A percentile compares a stretch with the other conserved stretches of the same genome.
phyloP scores from a whole-genome alignment of 768 basidiomycete species.

The Amanita exitialis region DNA sequence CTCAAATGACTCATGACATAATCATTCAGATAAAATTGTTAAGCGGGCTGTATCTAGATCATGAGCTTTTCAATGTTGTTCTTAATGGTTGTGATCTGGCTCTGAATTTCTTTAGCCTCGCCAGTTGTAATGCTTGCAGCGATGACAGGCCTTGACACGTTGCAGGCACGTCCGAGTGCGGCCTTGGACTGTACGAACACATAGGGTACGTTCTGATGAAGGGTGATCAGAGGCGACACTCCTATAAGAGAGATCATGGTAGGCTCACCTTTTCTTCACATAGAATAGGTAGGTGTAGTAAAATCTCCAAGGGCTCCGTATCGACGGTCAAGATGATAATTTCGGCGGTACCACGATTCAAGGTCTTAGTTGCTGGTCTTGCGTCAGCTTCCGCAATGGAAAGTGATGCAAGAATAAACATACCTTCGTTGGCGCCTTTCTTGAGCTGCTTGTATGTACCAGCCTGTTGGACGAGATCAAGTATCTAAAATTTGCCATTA shows the following conservation, averaged over 20 bases:
- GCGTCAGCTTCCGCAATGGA: conserved; percentile 7
- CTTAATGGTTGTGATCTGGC: conserved; percentile 86
- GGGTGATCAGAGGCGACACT: background rate
- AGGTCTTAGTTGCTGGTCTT: conserved; percentile 82
- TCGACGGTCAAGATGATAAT: conserved; percentile 95
- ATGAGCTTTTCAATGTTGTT: conserved; percentile 64
- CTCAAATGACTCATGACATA: background rate
- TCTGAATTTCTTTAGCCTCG: conserved; percentile 82
- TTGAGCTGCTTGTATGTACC: conserved; percentile 97
- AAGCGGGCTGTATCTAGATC: conserved; percentile 19
- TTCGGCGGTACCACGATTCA: conserved; percentile 96
- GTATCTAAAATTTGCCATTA: conserved; percentile 45
- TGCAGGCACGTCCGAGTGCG: conserved; percentile 91
- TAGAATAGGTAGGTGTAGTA: conserved; percentile 91
- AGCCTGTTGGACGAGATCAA: conserved; percentile 93
- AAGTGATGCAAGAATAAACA: conserved; percentile 10
- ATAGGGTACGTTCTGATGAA: conserved; percentile 84
- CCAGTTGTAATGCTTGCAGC: conserved; percentile 95
- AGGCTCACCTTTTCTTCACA: conserved; percentile 90
- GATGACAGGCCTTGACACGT: conserved; percentile 92
- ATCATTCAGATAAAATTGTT: background rate
- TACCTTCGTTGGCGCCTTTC: conserved; percentile 98
- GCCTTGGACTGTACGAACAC: conserved; percentile 94
- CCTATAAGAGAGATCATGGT: background rate
- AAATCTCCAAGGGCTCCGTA: conserved; percentile 95